These are phyloP conservation scores for Neurospora pannonica DNA, from an alignment of 495 filamentous ascomycete genomes.

Conservation along the genomic window DNA sequence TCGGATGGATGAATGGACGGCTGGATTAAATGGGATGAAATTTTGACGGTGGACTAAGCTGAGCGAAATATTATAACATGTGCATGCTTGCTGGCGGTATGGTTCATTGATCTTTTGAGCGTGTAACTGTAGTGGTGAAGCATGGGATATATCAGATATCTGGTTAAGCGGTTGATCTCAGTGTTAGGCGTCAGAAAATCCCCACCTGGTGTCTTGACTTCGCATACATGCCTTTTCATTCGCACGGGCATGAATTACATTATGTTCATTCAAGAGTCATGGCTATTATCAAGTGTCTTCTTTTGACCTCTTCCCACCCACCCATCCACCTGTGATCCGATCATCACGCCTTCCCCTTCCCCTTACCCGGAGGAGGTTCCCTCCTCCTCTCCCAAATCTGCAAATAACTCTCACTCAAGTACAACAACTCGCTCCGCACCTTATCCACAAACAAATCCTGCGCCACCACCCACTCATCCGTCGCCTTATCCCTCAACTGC, in stretches of 20 bases:
- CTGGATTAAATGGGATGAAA: not conserved
- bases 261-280: not conserved
- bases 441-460: constrained; percentile 91
- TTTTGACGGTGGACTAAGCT: not conserved
- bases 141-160: not conserved
- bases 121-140: not conserved
- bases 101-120: not conserved
- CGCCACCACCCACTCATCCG: constrained; percentile 80
- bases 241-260: not conserved
- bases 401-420: constrained; percentile 85
- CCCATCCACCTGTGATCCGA: not conserved
- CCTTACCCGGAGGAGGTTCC: constrained; percentile 20
- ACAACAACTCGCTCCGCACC: constrained; percentile 76
- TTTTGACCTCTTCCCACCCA: not conserved
- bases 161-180: not conserved
- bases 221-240: not conserved
- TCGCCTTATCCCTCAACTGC: constrained; percentile 51
- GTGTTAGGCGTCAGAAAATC: not conserved
- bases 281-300: not conserved
- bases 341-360: constrained; percentile 15
- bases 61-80: not conserved
- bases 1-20: not conserved
- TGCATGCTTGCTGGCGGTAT: not conserved
- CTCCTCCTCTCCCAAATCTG: constrained; percentile 94
- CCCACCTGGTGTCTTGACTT: not conserved